Evolutionary conservation across 2,329 filamentous ascomycete genomes (phyloP).

Genomic region (Ascochyta lentis): DNA sequence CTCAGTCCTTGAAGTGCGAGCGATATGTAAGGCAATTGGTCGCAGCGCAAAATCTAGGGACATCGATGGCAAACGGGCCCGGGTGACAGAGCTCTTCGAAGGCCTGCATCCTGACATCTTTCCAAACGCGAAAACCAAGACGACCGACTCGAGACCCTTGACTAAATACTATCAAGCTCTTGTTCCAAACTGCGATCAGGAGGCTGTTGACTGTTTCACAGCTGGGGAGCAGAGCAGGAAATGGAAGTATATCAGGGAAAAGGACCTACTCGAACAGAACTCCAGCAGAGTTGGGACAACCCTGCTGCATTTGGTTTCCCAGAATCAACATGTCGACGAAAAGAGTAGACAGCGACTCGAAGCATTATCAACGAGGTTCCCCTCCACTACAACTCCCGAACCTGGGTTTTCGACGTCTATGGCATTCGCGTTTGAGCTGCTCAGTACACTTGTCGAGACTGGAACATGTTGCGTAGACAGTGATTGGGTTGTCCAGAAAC

Average conservation of each 20-base stretch:
- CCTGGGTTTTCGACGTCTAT: conserved; percentile 36
- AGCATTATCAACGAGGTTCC: conserved; percentile 19
- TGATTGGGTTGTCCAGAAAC: conserved; percentile 18
- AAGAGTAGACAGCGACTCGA: conserved; percentile 10
- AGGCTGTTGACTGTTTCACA: conserved; percentile 22
- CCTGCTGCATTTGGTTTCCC: conserved; percentile 18
- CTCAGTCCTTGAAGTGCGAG: conserved; percentile 34
- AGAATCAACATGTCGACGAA: background rate
- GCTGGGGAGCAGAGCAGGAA: conserved; percentile 1
- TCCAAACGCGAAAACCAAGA: conserved; percentile 17
- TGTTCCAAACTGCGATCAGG: conserved; percentile 30
- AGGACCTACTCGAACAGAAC: conserved; percentile 25
- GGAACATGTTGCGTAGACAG: conserved; percentile 5
- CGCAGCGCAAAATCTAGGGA: conserved; percentile 21
- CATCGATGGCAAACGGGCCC: conserved; percentile 22
- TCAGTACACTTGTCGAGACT: conserved; percentile 19
- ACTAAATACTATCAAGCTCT: conserved; percentile 26
- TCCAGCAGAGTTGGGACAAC: conserved; percentile 21
- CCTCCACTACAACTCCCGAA: conserved; percentile 5
- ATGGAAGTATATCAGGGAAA: conserved; percentile 10
- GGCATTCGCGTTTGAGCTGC: conserved; percentile 31
- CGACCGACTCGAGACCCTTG: conserved; percentile 29
- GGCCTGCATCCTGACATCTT: conserved; percentile 28
- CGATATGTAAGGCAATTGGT: conserved; percentile 27
- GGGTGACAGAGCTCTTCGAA: conserved; percentile 31